phyloP scores from a whole-genome alignment of 23 red algal genomes.

The Rhodosorus marinus region DNA sequence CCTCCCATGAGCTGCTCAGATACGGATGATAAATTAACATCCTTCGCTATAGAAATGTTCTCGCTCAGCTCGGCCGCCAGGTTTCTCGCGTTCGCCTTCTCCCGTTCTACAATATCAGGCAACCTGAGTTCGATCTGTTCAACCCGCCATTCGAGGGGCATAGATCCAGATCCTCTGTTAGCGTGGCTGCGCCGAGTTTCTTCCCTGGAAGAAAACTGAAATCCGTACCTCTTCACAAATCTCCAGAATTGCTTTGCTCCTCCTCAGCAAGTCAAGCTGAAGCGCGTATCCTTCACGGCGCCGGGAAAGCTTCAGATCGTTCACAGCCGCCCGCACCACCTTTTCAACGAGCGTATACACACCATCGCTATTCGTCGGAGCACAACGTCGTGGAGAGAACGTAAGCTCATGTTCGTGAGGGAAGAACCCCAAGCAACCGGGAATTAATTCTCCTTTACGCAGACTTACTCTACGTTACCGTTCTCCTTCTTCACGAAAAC shows the following conservation, averaged over 20 bases:
- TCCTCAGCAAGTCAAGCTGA: slow-evolving; percentile 12
- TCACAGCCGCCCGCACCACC: slow-evolving; percentile 17
- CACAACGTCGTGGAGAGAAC: too few relatives aligned
- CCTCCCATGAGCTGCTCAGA: slow-evolving; percentile 46
- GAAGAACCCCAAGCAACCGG: too few relatives aligned
- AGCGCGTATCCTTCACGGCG: slow-evolving; percentile 31
- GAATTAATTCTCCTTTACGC: too few relatives aligned
- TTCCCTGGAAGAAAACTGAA: too few relatives aligned
- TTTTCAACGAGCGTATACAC: slow-evolving; percentile 9
- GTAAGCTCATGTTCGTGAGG: too few relatives aligned
- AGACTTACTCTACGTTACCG: not conserved
- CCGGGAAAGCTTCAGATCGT: slow-evolving; percentile 12
- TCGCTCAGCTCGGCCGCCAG: slow-evolving; percentile 16
- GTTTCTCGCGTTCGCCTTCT: slow-evolving; percentile 1
- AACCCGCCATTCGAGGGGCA: slow-evolving; percentile 17
- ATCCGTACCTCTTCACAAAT: slow-evolving; percentile 16
- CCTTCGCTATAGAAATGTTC: too few relatives aligned
- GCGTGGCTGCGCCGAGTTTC: slow-evolving; percentile 8
- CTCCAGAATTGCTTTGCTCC: slow-evolving; percentile 16
- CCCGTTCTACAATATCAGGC: not conserved
- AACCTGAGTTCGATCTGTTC: not conserved
- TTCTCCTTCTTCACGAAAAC: slow-evolving; percentile 11
- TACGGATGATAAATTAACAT: too few relatives aligned
- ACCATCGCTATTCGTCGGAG: too few relatives aligned
- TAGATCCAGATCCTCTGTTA: slow-evolving; percentile 13